phyloP scores from a whole-genome alignment of 768 basidiomycete species.

The Boletales sp. region DNA sequence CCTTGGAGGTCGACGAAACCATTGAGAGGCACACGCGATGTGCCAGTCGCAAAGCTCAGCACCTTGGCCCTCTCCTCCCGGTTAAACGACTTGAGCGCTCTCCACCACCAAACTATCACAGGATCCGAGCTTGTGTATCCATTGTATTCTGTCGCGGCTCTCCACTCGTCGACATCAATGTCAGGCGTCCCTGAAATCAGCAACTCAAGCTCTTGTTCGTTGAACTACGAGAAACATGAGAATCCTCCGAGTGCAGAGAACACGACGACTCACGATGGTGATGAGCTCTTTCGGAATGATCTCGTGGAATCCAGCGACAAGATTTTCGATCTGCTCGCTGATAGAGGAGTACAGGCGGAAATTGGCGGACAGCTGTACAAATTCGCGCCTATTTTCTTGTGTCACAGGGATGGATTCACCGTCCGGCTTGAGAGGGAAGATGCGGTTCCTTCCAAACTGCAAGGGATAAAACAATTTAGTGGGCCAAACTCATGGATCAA shows the following conservation, averaged over 20 bases:
- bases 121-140: constrained; percentile 88
- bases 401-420: constrained; percentile 87
- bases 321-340: constrained; percentile 90
- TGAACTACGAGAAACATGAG: constrained; percentile 56
- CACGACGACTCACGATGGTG: constrained; percentile 64
- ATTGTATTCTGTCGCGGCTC: constrained; percentile 87
- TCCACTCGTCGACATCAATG: constrained; percentile 98
- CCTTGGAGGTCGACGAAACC: constrained; percentile 96
- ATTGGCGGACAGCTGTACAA: constrained; percentile 92
- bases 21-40: constrained; percentile 88
- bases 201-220: constrained; percentile 90
- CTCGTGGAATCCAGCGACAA: constrained; percentile 92
- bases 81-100: constrained; percentile 95
- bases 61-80: constrained; percentile 97
- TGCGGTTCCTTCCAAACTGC: constrained; percentile 87
- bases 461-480: background rate
- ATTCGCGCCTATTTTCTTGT: constrained; percentile 95
- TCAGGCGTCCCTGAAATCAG: constrained; percentile 97
- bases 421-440: constrained; percentile 81
- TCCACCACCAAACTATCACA: constrained; percentile 99
- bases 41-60: constrained; percentile 92
- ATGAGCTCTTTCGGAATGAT: constrained; percentile 96
- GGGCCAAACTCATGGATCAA: background rate
- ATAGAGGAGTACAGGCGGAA: constrained; percentile 93
- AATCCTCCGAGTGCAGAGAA: background rate